Evolutionary conservation across 371 early-diverging fungal genomes (phyloP), one percentile per base, ranked within the genome.

Genomic region (Dipsacomyces acuminosporus): DNA sequence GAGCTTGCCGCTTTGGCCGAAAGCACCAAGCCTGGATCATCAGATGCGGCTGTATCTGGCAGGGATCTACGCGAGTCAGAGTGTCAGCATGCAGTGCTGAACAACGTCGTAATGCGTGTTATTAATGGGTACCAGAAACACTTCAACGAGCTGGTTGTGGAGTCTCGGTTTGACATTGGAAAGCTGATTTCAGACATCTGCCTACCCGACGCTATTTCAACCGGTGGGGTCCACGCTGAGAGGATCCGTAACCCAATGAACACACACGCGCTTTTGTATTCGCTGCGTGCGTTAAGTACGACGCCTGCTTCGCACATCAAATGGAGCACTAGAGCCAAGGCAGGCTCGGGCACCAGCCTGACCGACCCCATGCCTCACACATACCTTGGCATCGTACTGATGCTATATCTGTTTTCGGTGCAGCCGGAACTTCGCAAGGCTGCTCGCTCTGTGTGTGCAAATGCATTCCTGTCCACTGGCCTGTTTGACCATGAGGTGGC

Each of bases 111-210:
- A 33, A 51, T 65, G 66, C 59, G 67, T 17, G 62, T 71, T 25
- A 55, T 69, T 20, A 21, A 46, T 24, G 70, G 58, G 6, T 70
- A 70, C 51, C 71, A 71, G 51, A 19, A 33, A 30, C 62, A 71
- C 30, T 71, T 71, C 36, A 34, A 46, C 26, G 62, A 57, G 36
- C 45, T 58, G 7, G 51, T 70, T 0, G 17, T 54, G 0, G 71
- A 69, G 34, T 26, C 53, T 22, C 53, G 41, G 14, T 71, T 71
- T 30, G 71, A 70, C 41, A 21, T 61, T 15, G 71, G 71, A 3
- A 45, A 40, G 45, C 61, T 69, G 24, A 42, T 59, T 1, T 38
- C 66, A 4, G 56, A 46, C 14, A 46, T 64, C 8, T 13, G 26
- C 7, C 40, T 58, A 40, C 23, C 41, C 8, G 55, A 50, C 8